A percentile compares a stretch with the other conserved stretches of the same genome.
phyloP scores from a whole-genome alignment of 1,284 basidiomycete genomes.

The Taiwanofungus camphoratus region DNA sequence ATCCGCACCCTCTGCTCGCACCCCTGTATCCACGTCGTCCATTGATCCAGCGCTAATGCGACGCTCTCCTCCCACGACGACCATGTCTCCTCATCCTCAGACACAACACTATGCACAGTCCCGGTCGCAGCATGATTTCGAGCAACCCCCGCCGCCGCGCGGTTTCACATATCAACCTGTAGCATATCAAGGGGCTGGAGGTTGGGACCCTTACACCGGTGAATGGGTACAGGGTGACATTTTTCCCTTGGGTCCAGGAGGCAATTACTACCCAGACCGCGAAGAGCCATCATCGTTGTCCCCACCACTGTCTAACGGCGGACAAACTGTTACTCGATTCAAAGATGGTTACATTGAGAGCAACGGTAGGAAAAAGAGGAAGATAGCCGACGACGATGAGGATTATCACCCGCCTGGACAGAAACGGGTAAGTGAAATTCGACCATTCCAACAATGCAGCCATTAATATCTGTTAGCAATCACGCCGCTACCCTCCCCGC shows the following conservation, averaged over 20 bases:
- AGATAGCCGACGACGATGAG: slow-evolving; percentile 43
- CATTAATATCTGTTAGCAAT: slow-evolving; percentile 24
- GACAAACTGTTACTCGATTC: slow-evolving; percentile 20
- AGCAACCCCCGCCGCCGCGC: slow-evolving; percentile 25
- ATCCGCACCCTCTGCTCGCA: slow-evolving; percentile 15
- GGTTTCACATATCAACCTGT: slow-evolving; percentile 29
- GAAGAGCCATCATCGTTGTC: slow-evolving; percentile 25
- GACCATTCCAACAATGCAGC: background rate
- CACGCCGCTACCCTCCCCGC: slow-evolving; percentile 38
- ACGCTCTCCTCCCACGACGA: slow-evolving; percentile 16
- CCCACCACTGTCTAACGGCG: slow-evolving; percentile 23
- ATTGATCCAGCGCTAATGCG: slow-evolving; percentile 17
- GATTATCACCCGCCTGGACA: slow-evolving; percentile 49
- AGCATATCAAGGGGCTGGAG: slow-evolving; percentile 32
- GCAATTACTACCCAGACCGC: slow-evolving; percentile 32
- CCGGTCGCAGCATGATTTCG: slow-evolving; percentile 26
- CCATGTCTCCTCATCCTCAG: slow-evolving; percentile 22
- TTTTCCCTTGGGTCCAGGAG: slow-evolving; percentile 32
- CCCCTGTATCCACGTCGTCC: slow-evolving; percentile 12
- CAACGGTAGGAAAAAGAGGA: slow-evolving; percentile 45
- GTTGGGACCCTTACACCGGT: slow-evolving; percentile 34
- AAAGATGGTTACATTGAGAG: slow-evolving; percentile 36
- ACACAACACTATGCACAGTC: slow-evolving; percentile 18
- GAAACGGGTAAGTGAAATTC: slow-evolving; percentile 44
- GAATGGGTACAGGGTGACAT: slow-evolving; percentile 35